Percentiles rank a stretch among this genome's conserved stretches.
Evolutionary conservation across 208 protist genomes (phyloP).

Genomic region (Crithidia sp.): DNA sequence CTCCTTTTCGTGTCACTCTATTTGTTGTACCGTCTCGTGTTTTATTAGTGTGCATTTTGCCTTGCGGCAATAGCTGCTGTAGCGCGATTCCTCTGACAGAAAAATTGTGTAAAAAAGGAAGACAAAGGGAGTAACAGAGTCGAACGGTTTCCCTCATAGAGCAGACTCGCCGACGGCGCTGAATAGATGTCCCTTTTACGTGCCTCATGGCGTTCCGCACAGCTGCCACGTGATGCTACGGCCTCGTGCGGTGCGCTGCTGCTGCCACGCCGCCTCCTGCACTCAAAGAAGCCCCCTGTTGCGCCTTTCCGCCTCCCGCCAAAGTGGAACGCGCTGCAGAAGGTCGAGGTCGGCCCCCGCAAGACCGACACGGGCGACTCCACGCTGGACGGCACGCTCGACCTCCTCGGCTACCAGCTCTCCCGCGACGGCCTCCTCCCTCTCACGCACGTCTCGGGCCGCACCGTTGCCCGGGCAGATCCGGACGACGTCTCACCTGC

Average conservation of each 20-base stretch:
- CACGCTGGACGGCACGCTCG: constrained; percentile 85
- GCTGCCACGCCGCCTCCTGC: constrained; percentile 23
- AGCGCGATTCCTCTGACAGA: not conserved
- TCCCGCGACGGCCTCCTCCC: constrained; percentile 84
- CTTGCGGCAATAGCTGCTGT: not conserved
- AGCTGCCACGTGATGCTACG: not conserved
- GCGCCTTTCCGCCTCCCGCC: constrained; percentile 41
- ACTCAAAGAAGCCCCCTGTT: constrained; percentile 25
- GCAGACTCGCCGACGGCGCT: no score
- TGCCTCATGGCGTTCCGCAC: constrained; percentile 7
- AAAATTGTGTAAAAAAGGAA: no score
- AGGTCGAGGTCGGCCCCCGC: constrained; percentile 61
- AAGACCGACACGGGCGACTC: constrained; percentile 67
- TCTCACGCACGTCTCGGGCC: constrained; percentile 41
- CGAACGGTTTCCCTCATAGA: no score
- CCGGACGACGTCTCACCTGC: constrained; percentile 33
- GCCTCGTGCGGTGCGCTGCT: constrained; percentile 23
- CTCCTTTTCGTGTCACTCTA: no score
- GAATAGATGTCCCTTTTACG: not conserved
- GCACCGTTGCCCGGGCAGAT: constrained; percentile 23
- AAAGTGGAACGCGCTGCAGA: constrained; percentile 77
- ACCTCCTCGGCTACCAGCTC: constrained; percentile 86
- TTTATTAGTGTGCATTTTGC: not conserved
- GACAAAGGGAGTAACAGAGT: no score
- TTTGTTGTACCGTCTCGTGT: not conserved